Evolutionary conservation across 495 filamentous ascomycete genomes (phyloP), one percentile per base, ranked within the genome.

Genomic region (Tuber brumale): DNA sequence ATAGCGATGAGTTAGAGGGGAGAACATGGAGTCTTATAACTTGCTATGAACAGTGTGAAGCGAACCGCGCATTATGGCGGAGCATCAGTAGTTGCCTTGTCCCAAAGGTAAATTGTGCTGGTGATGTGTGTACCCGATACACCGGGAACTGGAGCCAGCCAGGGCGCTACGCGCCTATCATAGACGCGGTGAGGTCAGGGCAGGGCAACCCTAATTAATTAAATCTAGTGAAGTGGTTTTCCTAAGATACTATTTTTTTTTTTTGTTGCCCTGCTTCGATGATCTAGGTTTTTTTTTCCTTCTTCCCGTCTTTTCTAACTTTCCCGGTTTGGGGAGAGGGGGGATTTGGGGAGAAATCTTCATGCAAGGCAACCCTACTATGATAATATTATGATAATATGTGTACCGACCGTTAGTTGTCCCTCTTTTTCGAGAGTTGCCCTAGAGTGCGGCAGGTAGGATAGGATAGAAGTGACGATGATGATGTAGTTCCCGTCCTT

Each of bases 381-480:
- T 35, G 27, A 4, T 66, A 66, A 35, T 35, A 8, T 66, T 0
- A 66, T 35, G 27, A 4, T 66, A 66, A 35, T 35, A 8, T 66
- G 57, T 66, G 57, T 35, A 19, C 57, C 57, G 57, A 66, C 57
- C 57, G 57, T 66, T 66, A 66, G 27, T 66, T 35, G 57, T 66
- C 57, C 57, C 27, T 66, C 57, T 66, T 66, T 66, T 66, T 66
- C 57, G 35, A 66, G 57, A 27, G 57, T 66, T 66, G 57, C 57
- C 57, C 57, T 66, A 66, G 57, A 66, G 57, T 66, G 0, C 0
- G 57, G 27, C 6, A 35, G 27, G 57, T 35, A 31, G 9, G 51
- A 61, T 61, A 16, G n/a, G n/a, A n/a, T 10, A 66, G 57, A 35
- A 66, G 57, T 35, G 57, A 66, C 57, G 57, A 35, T 66, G 57